A percentile compares a stretch with the other conserved stretches of the same genome.
These are phyloP conservation scores for Pseudogymnoascus sp. DNA, from an alignment of 2,329 filamentous ascomycete genomes.

Conservation along the genomic window DNA sequence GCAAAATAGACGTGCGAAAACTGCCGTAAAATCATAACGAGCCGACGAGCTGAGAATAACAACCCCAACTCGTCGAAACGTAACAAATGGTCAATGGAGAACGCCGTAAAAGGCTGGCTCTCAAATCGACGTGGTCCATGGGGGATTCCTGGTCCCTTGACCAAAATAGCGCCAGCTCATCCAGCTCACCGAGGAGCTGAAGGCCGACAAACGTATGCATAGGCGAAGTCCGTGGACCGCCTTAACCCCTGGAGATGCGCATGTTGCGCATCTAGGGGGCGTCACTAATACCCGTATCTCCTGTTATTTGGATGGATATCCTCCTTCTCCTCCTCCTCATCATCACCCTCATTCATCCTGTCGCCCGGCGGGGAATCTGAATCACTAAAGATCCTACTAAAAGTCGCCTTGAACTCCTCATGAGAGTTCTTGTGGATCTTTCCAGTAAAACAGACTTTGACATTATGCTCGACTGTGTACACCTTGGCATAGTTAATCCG, in stretches of 20 bases:
- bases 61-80: neutral
- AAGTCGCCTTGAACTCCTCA: neutral
- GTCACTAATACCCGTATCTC: neutral
- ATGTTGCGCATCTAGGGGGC: neutral
- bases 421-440: conserved; percentile 9
- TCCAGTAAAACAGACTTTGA: conserved; percentile 21
- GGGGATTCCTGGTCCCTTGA: neutral
- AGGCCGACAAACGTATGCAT: neutral
- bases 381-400: neutral
- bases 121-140: neutral
- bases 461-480: conserved; percentile 24
- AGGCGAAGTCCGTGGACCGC: neutral
- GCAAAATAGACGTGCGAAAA: neutral
- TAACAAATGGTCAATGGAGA: neutral
- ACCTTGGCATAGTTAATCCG: conserved; percentile 23
- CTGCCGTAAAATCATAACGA: neutral
- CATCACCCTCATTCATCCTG: neutral
- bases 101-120: neutral
- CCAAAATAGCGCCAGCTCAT: neutral
- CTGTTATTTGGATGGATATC: neutral
- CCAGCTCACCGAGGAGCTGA: neutral
- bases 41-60: neutral
- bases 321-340: neutral
- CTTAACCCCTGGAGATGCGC: neutral
- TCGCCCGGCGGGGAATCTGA: neutral